Evolutionary conservation across 148 eudicot species (phyloP).

Genomic region (Dysphania ambrosioides): DNA sequence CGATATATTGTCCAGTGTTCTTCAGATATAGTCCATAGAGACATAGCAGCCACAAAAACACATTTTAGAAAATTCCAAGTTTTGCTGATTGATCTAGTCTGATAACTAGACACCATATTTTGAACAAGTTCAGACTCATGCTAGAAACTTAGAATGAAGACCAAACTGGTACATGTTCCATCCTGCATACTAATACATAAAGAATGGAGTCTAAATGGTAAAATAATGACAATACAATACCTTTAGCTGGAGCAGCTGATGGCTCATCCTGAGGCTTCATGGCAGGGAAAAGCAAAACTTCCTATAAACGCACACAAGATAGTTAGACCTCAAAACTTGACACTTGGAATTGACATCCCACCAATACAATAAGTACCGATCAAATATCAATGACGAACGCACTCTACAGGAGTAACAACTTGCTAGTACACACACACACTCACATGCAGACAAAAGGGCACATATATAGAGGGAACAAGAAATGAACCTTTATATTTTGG

Average conservation of each 20-base stretch:
- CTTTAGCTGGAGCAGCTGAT: constrained; percentile 39
- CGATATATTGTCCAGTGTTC: too few species aligned
- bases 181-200: too few species aligned
- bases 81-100: neutral
- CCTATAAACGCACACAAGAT: constrained; percentile 40
- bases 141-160: neutral
- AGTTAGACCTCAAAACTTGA: neutral
- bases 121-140: neutral
- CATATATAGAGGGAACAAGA: neutral
- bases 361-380: neutral
- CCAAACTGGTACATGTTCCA: neutral
- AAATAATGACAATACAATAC: too few species aligned
- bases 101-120: neutral
- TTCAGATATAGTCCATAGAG: too few species aligned
- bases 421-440: neutral
- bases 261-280: constrained; percentile 96
- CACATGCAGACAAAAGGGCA: neutral
- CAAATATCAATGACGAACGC: too few species aligned
- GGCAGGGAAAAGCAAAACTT: constrained; percentile 89
- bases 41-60: too few species aligned
- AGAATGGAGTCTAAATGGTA: too few species aligned
- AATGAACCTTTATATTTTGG: constrained; percentile 80
- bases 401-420: neutral
- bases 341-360: neutral
- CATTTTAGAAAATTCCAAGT: neutral